Evolutionary conservation across 495 filamentous ascomycete genomes (phyloP), one percentile per base, ranked within the genome.

Genomic region (Aeminium ludgeri): DNA sequence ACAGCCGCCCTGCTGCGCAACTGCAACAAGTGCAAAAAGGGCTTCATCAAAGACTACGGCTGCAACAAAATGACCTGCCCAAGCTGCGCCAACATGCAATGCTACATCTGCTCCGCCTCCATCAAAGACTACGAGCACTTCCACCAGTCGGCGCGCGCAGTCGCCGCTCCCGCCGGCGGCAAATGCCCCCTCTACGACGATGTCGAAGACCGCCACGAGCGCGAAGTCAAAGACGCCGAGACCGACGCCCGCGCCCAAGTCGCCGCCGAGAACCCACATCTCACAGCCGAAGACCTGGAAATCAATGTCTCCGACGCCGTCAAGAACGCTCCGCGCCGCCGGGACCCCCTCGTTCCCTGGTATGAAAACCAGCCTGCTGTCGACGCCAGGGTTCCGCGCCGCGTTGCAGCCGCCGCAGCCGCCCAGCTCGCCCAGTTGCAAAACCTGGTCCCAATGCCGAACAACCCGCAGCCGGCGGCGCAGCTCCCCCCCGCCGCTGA

Each of bases 11-110:
- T 91, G 41, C 76, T 91, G 18, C 68, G 84, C 15, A 74, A 65
- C 29, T 93, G 85, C 67, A 82, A 82, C 42, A 48, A 51, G 41
- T 54, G 51, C 49, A 44, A 52, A 41, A 48, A 42, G 27, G 40
- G 70, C 0, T 84, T 78, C 50, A 62, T 91, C 53, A 93, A 91
- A 54, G 69, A 76, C 41, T 56, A 63, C 25, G 85, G 85, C 8
- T 93, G 85, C 62, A 93, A 93, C 58, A 91, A 86, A 60, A 78
- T 92, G 63, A 65, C 52, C 0, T 92, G 84, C 50, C 60, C 63
- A 1, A 63, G 64, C 12, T 87, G 82, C 47, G 15, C 40, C 3
- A 74, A 73, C 27, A 33, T 68, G 1, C 78, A 82, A 56, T 82
- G 54, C 53, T 85, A 86, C 48, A 63, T 84, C 30, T 89, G 82